These are phyloP conservation scores for Chloranthus sessilifolius DNA, from an alignment of 164 flowering plant genomes.

Conservation along the genomic window DNA sequence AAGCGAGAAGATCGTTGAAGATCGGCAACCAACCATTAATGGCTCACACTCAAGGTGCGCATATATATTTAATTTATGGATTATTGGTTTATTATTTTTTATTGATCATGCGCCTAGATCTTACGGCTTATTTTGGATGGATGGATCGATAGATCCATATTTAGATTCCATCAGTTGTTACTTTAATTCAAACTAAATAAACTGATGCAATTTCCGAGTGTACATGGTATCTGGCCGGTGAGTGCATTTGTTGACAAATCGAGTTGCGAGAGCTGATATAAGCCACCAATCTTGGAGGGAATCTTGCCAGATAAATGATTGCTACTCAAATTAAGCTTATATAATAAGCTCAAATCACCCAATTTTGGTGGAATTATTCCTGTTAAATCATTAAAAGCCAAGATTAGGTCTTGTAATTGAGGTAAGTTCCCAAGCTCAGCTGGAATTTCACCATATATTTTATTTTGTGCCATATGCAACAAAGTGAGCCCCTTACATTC, in stretches of 20 bases:
- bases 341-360: slow-evolving; percentile 1
- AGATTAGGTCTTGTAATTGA: slow-evolving; percentile 3
- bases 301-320: slow-evolving; percentile 7
- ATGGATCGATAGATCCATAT: too few relatives aligned
- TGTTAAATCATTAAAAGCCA: slow-evolving; percentile 4
- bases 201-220: slow-evolving; percentile 16
- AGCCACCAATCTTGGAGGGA: slow-evolving; percentile 21
- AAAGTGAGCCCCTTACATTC: slow-evolving; percentile 3
- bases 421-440: slow-evolving; percentile 1
- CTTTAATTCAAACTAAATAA: slow-evolving; percentile 31
- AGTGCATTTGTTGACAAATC: slow-evolving; percentile 32
- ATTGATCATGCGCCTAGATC: too few relatives aligned
- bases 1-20: too few relatives aligned
- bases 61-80: too few relatives aligned
- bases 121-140: too few relatives aligned
- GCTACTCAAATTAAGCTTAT: slow-evolving; percentile 10
- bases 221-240: slow-evolving; percentile 36
- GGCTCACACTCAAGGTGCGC: too few relatives aligned
- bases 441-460: slow-evolving; percentile 7
- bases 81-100: too few relatives aligned
- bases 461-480: slow-evolving; percentile 1
- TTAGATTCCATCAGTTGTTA: background rate
- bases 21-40: too few relatives aligned
- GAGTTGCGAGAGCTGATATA: slow-evolving; percentile 17
- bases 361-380: slow-evolving; percentile 9